Evolutionary conservation across 345 rosid species (phyloP).

Genomic region (Fremontodendron californicum): DNA sequence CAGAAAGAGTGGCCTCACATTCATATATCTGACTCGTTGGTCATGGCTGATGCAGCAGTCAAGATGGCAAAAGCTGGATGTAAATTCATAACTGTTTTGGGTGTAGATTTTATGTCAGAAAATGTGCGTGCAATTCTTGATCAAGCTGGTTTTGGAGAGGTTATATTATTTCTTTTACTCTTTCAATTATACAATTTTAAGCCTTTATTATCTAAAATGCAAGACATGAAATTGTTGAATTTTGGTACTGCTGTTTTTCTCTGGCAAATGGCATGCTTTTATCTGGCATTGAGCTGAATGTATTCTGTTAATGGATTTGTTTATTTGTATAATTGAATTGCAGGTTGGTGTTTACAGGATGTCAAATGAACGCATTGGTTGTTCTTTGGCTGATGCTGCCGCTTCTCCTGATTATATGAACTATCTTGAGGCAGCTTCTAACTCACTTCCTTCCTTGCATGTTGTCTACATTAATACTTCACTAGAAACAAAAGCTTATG

Average conservation of each 20-base stretch:
- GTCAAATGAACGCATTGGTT: conserved; percentile 86
- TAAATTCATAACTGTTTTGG: conserved; percentile 76
- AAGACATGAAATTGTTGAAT: background rate
- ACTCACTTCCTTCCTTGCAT: conserved; percentile 63
- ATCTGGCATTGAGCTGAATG: background rate
- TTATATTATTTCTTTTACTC: conserved; percentile 24
- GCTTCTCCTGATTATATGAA: conserved; percentile 73
- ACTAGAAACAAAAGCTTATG: conserved; percentile 87
- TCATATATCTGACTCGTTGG: conserved; percentile 85
- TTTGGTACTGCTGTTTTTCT: background rate
- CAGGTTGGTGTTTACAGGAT: conserved; percentile 94
- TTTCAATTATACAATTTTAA: too few relatives aligned
- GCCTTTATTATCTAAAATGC: background rate
- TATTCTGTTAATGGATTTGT: conserved; percentile 7
- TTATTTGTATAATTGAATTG: conserved; percentile 15
- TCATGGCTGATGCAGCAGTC: conserved; percentile 97
- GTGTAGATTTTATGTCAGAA: conserved; percentile 99
- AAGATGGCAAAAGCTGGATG: conserved; percentile 94
- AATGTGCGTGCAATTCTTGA: conserved; percentile 94
- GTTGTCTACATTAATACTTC: conserved; percentile 93
- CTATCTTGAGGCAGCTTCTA: conserved; percentile 74
- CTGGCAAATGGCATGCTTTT: background rate
- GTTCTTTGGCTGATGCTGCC: conserved; percentile 98
- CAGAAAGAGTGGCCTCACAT: conserved; percentile 92
- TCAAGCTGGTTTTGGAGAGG: conserved; percentile 86